Percentiles rank a stretch among this genome's conserved stretches.
Conservation (phyloP, 108 stramenopile species). For the Seminavis robusta region DNA sequence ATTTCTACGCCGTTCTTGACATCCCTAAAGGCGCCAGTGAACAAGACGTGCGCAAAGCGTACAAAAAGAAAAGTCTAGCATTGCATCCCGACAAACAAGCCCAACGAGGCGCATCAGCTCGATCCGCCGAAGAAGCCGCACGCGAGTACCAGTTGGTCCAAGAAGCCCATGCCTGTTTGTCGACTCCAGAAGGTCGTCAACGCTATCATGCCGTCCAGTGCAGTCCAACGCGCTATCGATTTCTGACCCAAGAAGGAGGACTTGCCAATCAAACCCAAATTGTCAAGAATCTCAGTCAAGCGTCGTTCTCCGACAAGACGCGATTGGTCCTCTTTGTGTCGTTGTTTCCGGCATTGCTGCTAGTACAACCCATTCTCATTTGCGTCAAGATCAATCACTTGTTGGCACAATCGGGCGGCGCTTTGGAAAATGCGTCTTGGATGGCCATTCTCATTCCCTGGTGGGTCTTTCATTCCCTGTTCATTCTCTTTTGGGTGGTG, state of each 20-base stretch:
- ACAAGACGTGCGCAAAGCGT: slow-evolving; percentile 80
- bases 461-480: slow-evolving; percentile 46
- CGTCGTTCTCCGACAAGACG: slow-evolving; percentile 44
- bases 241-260: slow-evolving; percentile 25
- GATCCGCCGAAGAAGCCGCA: slow-evolving; percentile 56
- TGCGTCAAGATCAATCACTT: slow-evolving; percentile 72
- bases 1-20: slow-evolving; percentile 68
- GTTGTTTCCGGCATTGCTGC: slow-evolving; percentile 27
- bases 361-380: slow-evolving; percentile 76
- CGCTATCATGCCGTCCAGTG: slow-evolving; percentile 36
- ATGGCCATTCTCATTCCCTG: slow-evolving; percentile 50
- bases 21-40: slow-evolving; percentile 38
- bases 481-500: too few relatives aligned
- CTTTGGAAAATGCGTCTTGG: slow-evolving; percentile 55
- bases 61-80: slow-evolving; percentile 60
- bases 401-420: slow-evolving; percentile 31
- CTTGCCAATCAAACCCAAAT: slow-evolving; percentile 50
- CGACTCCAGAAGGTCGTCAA: slow-evolving; percentile 54
- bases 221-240: slow-evolving; percentile 31
- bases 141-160: slow-evolving; percentile 68
- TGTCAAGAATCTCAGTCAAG: slow-evolving; percentile 59
- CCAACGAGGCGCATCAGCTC: slow-evolving; percentile 56
- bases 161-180: slow-evolving; percentile 64
- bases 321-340: slow-evolving; percentile 51
- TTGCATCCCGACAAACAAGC: slow-evolving; percentile 84